phyloP scores from a whole-genome alignment of 108 stramenopile species.

The Chaetoceros tenuissimus region DNA sequence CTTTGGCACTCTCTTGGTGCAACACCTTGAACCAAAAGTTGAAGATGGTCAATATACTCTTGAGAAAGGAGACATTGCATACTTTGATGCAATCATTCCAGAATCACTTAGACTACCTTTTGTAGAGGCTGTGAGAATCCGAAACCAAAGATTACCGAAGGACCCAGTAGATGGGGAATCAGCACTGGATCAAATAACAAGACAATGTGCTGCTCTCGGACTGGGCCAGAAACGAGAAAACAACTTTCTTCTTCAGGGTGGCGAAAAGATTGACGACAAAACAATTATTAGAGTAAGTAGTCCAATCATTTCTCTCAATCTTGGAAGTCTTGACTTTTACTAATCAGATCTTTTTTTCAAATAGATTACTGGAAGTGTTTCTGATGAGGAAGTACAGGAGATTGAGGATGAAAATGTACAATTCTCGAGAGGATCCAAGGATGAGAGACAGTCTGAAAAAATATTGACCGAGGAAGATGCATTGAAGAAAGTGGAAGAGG shows the following conservation, averaged over 20 bases:
- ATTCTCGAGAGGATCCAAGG: too few relatives aligned
- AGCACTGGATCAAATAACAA: not conserved
- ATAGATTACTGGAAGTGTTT: too few relatives aligned
- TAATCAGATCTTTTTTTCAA: too few relatives aligned
- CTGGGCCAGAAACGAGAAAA: not conserved
- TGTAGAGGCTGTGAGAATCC: slow-evolving; percentile 54
- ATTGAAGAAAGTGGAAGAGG: too few relatives aligned
- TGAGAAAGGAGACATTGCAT: slow-evolving; percentile 19
- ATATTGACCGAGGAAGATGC: too few relatives aligned
- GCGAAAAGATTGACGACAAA: not conserved
- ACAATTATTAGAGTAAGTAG: not conserved
- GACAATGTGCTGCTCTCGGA: not conserved
- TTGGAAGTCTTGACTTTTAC: too few relatives aligned
- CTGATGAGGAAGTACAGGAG: too few relatives aligned
- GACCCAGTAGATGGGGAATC: not conserved
- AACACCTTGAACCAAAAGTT: not conserved
- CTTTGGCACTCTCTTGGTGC: not conserved
- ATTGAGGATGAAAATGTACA: too few relatives aligned
- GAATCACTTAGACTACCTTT: slow-evolving; percentile 29
- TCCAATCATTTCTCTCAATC: too few relatives aligned
- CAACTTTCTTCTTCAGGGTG: not conserved
- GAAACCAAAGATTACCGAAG: slow-evolving; percentile 17
- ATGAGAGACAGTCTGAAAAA: too few relatives aligned
- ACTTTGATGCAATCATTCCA: slow-evolving; percentile 51
- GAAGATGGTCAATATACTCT: not conserved